Percentiles rank a stretch among this genome's conserved stretches.
Conservation (phyloP, 805 yeast species). For the Candida sakaeoensis region DNA sequence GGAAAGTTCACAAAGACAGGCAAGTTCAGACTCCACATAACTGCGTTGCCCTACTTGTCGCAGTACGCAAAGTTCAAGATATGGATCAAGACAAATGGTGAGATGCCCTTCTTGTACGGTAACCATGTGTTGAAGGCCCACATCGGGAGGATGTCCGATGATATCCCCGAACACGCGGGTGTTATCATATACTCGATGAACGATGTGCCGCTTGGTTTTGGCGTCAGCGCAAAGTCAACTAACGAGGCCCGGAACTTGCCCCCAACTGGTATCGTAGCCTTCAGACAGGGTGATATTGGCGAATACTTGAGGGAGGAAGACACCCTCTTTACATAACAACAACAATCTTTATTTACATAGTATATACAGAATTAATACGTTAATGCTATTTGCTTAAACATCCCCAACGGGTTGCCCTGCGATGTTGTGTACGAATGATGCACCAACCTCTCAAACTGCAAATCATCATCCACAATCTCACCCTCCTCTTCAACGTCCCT, state of each 20-base stretch:
- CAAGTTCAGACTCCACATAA: constrained; percentile 90
- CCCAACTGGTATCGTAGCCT: constrained; percentile 93
- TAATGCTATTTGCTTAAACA: constrained; percentile 29
- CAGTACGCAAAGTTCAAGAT: constrained; percentile 88
- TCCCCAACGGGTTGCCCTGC: constrained; percentile 39
- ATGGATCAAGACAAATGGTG: constrained; percentile 97
- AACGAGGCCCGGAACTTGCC: constrained; percentile 81
- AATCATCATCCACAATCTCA: constrained; percentile 19
- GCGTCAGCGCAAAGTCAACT: constrained; percentile 90
- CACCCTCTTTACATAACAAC: constrained; percentile 54
- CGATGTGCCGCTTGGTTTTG: constrained; percentile 92
- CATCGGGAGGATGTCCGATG: constrained; percentile 94
- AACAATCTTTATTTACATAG: constrained; percentile 6
- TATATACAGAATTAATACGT: constrained; percentile 19
- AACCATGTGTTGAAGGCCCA: constrained; percentile 96
- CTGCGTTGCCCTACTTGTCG: constrained; percentile 79
- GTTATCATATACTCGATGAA: constrained; percentile 87
- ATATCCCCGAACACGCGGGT: constrained; percentile 97
- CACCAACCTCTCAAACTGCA: constrained; percentile 26
- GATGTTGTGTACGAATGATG: constrained; percentile 29
- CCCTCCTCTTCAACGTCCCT: constrained; percentile 9
- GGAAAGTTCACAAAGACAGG: constrained; percentile 98
- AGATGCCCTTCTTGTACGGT: constrained; percentile 97
- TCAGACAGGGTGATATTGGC: constrained; percentile 96
- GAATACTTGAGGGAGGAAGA: constrained; percentile 98